Conservation (phyloP, 177 flowering plant genomes). For the Vitis hybrid region DNA sequence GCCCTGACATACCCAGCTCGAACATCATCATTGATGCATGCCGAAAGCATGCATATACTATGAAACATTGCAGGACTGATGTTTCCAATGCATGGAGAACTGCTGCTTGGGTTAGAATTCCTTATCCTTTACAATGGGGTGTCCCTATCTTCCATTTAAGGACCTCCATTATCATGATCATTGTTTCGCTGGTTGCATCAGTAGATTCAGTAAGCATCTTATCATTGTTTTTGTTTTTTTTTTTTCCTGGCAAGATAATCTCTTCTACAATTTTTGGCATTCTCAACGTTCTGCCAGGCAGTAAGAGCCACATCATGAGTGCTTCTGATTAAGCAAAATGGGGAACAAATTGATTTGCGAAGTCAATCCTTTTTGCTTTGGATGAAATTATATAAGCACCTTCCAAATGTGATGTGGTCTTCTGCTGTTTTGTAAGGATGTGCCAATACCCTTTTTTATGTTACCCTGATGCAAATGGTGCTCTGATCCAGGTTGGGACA, state of each 20-base stretch:
- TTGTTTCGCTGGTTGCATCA: constrained; percentile 72
- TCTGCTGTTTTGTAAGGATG: background rate
- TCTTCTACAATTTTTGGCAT: no score
- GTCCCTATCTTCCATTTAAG: constrained; percentile 71
- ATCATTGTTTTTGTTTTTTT: background rate
- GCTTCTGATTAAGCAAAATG: background rate
- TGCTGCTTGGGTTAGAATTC: constrained; percentile 82
- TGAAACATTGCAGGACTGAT: constrained; percentile 93
- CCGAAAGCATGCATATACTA: constrained; percentile 72
- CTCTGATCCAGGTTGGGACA: constrained; percentile 63
- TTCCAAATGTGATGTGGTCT: background rate
- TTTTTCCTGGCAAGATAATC: no score
- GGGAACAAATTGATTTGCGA: background rate
- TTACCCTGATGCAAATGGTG: constrained; percentile 9
- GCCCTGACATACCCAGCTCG: constrained; percentile 67
- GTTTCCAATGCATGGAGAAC: constrained; percentile 81
- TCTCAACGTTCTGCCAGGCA: no score
- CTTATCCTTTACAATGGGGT: constrained; percentile 97
- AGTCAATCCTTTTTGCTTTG: background rate
- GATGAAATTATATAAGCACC: background rate
- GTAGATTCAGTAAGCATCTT: constrained; percentile 78
- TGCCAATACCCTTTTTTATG: background rate
- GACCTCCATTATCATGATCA: constrained; percentile 78
- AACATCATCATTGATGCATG: constrained; percentile 75
- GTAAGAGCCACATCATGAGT: no score